phyloP scores from a whole-genome alignment of 345 rosid genomes.

The Crucihimalaya himalaica region DNA sequence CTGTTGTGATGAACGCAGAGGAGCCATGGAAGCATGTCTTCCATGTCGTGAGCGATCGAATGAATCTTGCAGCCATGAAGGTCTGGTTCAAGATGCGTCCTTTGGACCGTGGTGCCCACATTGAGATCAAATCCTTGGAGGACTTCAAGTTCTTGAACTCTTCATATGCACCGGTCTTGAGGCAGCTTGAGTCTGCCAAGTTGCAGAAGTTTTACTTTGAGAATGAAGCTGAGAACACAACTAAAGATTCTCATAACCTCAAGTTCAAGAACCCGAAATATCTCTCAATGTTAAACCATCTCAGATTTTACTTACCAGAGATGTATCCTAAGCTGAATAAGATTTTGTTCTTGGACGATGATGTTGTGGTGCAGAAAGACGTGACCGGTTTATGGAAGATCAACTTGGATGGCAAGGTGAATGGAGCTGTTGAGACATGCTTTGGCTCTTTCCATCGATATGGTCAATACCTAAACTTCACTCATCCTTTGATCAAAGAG shows the following conservation, averaged over 20 bases:
- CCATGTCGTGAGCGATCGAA: constrained; percentile 79
- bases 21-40: constrained; percentile 87
- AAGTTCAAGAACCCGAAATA: constrained; percentile 66
- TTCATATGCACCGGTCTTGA: constrained; percentile 71
- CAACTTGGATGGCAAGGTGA: constrained; percentile 86
- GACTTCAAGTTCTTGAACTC: constrained; percentile 69
- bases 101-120: constrained; percentile 66
- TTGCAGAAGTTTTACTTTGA: constrained; percentile 55
- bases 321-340: constrained; percentile 82
- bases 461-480: constrained; percentile 72
- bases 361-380: constrained; percentile 95
- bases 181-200: constrained; percentile 68
- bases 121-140: constrained; percentile 80
- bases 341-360: constrained; percentile 83
- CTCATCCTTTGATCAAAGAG: constrained; percentile 70
- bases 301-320: constrained; percentile 89
- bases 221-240: constrained; percentile 49
- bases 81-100: constrained; percentile 97
- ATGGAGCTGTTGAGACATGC: constrained; percentile 94
- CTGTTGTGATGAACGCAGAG: constrained; percentile 75
- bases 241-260: constrained; percentile 42
- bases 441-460: constrained; percentile 90
- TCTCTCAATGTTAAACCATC: constrained; percentile 73
- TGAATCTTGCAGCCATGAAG: constrained; percentile 92
- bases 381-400: constrained; percentile 81